A percentile compares a stretch with the other conserved stretches of the same genome.
Conservation (phyloP, 139 green algal species). For the Deuterostichococcus epilithicus region DNA sequence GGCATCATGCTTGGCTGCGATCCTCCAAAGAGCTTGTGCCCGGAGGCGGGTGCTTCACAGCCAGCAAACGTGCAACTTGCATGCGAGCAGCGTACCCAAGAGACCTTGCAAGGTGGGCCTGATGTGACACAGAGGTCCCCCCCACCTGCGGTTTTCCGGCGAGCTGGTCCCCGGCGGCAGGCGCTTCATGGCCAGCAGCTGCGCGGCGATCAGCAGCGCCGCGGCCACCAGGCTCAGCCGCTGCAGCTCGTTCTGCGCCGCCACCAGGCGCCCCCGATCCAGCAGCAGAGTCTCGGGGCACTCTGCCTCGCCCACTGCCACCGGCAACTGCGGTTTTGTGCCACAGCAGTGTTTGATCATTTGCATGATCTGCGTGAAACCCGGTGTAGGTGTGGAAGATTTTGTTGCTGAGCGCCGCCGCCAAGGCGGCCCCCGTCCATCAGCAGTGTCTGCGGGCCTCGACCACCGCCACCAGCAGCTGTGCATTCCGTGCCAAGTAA, state of each 20-base stretch:
- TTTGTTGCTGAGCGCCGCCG: too few relatives aligned
- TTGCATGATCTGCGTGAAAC: too few relatives aligned
- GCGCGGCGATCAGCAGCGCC: slow-evolving; percentile 20
- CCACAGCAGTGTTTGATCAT: too few relatives aligned
- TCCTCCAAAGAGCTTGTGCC: background rate
- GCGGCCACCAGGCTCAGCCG: slow-evolving; percentile 27
- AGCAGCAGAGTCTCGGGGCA: slow-evolving; percentile 16
- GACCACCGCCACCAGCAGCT: background rate
- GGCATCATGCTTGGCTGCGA: background rate
- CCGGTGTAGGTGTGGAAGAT: too few relatives aligned
- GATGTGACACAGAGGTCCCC: background rate
- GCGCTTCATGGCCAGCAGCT: slow-evolving; percentile 17
- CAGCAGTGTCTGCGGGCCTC: slow-evolving; percentile 22
- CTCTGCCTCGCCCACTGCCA: background rate
- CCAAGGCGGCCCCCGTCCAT: slow-evolving; percentile 15
- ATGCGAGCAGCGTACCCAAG: background rate
- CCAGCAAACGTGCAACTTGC: background rate
- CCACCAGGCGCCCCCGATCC: slow-evolving; percentile 5
- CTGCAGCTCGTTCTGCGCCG: slow-evolving; percentile 35
- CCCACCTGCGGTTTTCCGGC: slow-evolving; percentile 2
- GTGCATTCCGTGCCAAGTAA: too few relatives aligned
- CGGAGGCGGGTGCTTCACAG: background rate
- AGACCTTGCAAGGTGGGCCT: background rate
- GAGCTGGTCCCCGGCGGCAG: background rate
- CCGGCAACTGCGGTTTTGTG: background rate